Evolutionary conservation across 805 yeast species (phyloP), one percentile per base, ranked within the genome.

Genomic region (Nakazawaea populi): DNA sequence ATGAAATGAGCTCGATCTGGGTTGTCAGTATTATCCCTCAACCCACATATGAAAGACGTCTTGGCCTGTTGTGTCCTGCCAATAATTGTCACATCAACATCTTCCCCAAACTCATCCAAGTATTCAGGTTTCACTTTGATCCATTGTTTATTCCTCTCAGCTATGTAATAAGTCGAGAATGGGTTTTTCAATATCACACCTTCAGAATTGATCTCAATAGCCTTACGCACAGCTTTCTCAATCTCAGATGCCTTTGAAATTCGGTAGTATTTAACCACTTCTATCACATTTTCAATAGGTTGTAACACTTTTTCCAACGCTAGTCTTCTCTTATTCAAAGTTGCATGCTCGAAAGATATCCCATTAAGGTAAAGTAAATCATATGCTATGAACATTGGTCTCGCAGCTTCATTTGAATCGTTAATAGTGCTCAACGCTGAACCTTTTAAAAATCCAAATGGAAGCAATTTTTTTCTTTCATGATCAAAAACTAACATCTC

Each of bases 401-500:
- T 69, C 18, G 59, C 64, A 3, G 42, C 11, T 6, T 43, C 47
- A 34, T 55, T 50, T 29, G 63, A 64, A 46, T 66, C 68, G 35
- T 40, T 30, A 48, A 54, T 30, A 41, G 49, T 2, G 58, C 73
- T 28, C 77, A 63, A 46, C 76, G 92, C 92, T 12, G 87, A 77
- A 5, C 85, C 74, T 61, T 87, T 87, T 31, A 94, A 76, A 1
- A 87, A 77, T 0, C 96, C 95, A 69, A 89, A 89, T 0, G 97
- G 96, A 27, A 90, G 68, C 4, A 89, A 72, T 1, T 69, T 68
- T 36, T 76, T 62, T 51, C 73, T 67, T 44, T 65, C 70, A 48
- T 80, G 79, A 65, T 91, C 96, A 76, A 81, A 90, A 0, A 95
- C 89, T 1, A 92, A 83, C 92, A 92, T 88, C 65, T 92, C 99